phyloP scores from a whole-genome alignment of 2,329 filamentous ascomycete genomes.

The Talaromyces pinophilus region DNA sequence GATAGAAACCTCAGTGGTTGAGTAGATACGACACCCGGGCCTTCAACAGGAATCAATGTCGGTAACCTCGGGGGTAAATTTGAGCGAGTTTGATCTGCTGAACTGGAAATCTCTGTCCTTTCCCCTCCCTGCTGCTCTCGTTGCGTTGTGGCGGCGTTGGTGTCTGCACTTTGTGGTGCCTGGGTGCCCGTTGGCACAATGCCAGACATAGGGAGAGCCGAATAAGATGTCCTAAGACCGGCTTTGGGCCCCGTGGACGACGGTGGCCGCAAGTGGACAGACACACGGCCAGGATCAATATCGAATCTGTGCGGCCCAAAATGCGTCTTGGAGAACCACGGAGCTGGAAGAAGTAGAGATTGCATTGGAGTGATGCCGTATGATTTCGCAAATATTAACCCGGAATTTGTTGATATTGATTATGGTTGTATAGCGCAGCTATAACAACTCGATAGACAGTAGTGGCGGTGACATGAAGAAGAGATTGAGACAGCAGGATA shows the following conservation, averaged over 20 bases:
- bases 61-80: constrained; percentile 21
- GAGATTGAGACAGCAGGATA: neutral
- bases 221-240: constrained; percentile 42
- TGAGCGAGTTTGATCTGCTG: constrained; percentile 12
- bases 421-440: constrained; percentile 22
- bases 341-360: constrained; percentile 44
- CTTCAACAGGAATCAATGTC: constrained; percentile 24
- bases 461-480: constrained; percentile 16
- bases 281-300: constrained; percentile 37
- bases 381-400: neutral
- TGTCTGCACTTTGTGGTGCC: constrained; percentile 38
- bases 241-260: constrained; percentile 42
- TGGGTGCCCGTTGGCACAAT: constrained; percentile 42
- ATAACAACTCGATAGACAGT: constrained; percentile 13
- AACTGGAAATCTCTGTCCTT: neutral
- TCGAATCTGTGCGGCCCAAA: constrained; percentile 41
- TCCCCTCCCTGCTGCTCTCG: constrained; percentile 23
- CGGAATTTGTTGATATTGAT: neutral
- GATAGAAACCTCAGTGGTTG: constrained; percentile 21
- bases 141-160: constrained; percentile 27
- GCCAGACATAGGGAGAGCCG: constrained; percentile 48
- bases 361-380: constrained; percentile 37
- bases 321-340: constrained; percentile 39
- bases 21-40: constrained; percentile 24
- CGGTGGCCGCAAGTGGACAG: constrained; percentile 38